Evolutionary conservation across 495 filamentous ascomycete species (phyloP), one percentile per base, ranked within the genome.

Genomic region (Tricharina praecox): DNA sequence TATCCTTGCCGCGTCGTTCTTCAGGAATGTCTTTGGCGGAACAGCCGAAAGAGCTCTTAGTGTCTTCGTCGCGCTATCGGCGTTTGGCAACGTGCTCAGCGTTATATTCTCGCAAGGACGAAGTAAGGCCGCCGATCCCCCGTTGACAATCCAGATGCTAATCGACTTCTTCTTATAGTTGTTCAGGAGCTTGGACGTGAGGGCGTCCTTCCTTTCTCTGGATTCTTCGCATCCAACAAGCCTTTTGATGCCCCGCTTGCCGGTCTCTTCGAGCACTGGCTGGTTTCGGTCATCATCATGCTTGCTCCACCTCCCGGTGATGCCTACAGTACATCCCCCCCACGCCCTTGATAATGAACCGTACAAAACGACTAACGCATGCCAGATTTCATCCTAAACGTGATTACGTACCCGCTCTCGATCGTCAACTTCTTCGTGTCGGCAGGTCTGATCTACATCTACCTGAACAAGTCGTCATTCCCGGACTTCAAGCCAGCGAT

Each of bases 41-140:
- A 20, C 25, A 16, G 43, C 43, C 10, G 79, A 75, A 65, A 9
- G 72, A 75, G 74, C 71, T 35, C 72, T 83, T 48, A 75, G 76
- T 9, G 77, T 78, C 26, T 79, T 82, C 40, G 78, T 83, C 13
- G 78, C 79, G 1, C 60, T 83, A n/a, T 80, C 76, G 26, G 76
- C 77, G 8, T 72, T 81, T 51, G 79, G 78, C 15, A 85, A 83
- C 53, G 77, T 83, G 24, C 61, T 82, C 30, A 70, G 70, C 30
- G 76, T 82, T 48, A 75, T 76, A 41, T 85, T 21, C 20, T 15
- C 53, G 9, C 50, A 60, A 48, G 60, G 61, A 4, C 61, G 62
- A 49, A 21, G n/a, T n/a, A n/a, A n/a, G n/a, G n/a, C n/a, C n/a
- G n/a, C 20, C n/a, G 37, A 16, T n/a, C n/a, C n/a, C n/a, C n/a